phyloP scores from a whole-genome alignment of 2,329 filamentous ascomycete genomes.

The Penicillium sp. region DNA sequence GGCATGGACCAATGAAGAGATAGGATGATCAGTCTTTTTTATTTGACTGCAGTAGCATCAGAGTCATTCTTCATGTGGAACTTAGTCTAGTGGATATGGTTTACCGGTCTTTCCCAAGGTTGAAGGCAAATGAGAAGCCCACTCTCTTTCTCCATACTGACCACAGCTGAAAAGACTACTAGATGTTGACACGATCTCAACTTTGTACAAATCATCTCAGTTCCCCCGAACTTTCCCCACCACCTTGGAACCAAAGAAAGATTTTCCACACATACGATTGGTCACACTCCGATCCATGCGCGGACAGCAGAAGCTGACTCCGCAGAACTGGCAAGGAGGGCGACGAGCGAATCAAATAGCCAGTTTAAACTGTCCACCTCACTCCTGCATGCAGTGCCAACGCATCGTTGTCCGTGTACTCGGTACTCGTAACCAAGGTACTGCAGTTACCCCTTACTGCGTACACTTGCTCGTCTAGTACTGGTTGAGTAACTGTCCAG shows the following conservation, averaged over 20 bases:
- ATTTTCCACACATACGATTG: not conserved
- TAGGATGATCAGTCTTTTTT: not conserved
- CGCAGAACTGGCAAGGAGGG: constrained; percentile 24
- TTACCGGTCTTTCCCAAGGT: too few species aligned
- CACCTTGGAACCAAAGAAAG: not conserved
- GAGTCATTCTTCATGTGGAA: not conserved
- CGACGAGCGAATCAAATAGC: constrained; percentile 28
- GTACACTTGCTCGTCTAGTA: not conserved
- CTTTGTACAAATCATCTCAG: not conserved
- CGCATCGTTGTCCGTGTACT: constrained; percentile 25
- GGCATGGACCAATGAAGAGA: not conserved
- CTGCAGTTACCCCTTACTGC: constrained; percentile 1
- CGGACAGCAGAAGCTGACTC: constrained; percentile 21
- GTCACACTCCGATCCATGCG: constrained; percentile 1
- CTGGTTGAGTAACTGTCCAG: not conserved
- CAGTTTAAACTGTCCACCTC: constrained; percentile 23
- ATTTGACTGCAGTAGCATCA: not conserved
- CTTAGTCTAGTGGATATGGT: not conserved
- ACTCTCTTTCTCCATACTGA: not conserved
- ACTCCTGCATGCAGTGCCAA: constrained; percentile 36
- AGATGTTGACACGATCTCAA: not conserved
- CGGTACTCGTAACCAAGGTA: constrained; percentile 17
- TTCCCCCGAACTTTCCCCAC: not conserved
- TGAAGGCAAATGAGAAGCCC: not conserved
- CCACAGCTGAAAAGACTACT: not conserved